These are phyloP conservation scores for Malus hybrid DNA, from an alignment of 331 rosid genomes.

Conservation along the genomic window DNA sequence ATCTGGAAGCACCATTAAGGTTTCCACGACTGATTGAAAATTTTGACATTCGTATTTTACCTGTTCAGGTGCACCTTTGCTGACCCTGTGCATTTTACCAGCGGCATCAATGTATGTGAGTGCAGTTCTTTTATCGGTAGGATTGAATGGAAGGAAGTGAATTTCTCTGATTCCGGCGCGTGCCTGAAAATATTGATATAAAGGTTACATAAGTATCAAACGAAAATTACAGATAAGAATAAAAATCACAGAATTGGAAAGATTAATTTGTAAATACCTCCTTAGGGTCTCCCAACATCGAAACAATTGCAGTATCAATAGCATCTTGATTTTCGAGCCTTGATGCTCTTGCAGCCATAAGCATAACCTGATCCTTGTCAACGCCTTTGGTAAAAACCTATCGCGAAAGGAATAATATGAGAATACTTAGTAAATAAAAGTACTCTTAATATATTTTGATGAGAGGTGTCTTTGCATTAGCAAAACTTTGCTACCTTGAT, in stretches of 20 bases:
- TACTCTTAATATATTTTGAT: no score
- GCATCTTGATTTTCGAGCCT: constrained; percentile 78
- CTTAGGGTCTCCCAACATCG: constrained; percentile 69
- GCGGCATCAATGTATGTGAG: constrained; percentile 51
- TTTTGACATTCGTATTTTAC: constrained; percentile 17
- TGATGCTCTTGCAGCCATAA: constrained; percentile 85
- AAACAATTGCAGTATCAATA: constrained; percentile 64
- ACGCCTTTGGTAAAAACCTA: constrained; percentile 57
- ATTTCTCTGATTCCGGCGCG: constrained; percentile 58
- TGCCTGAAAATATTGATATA: constrained; percentile 31
- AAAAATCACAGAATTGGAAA: not conserved
- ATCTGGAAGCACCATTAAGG: not conserved
- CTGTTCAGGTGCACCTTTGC: constrained; percentile 90
- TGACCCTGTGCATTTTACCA: constrained; percentile 59
- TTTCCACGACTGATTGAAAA: not conserved
- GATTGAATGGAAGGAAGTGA: constrained; percentile 80
- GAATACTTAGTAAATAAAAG: not conserved
- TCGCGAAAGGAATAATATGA: not conserved
- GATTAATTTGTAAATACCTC: constrained; percentile 33
- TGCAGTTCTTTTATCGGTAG: constrained; percentile 75
- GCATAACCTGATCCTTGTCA: constrained; percentile 59
- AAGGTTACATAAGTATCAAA: not conserved
- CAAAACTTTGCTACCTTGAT: not conserved
- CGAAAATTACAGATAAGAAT: not conserved
- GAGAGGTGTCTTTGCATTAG: not conserved